phyloP scores from a whole-genome alignment of 2,329 filamentous ascomycete species.

The Emmonsiellopsis sp. region DNA sequence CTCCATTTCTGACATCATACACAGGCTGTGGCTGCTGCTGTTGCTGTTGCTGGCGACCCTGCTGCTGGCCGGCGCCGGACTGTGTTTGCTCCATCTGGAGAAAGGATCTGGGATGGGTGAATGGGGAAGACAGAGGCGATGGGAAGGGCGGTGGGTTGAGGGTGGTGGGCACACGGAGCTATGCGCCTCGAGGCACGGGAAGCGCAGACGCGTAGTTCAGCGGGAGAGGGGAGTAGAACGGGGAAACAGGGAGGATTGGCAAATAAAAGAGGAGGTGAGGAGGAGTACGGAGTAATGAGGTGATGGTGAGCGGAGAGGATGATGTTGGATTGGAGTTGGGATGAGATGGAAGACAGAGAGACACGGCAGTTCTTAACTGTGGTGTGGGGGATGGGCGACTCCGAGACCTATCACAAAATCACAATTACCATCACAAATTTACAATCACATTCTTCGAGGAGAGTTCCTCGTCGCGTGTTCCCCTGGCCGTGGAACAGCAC shows the following conservation, averaged over 20 bases:
- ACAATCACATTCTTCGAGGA: not conserved
- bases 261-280: no score
- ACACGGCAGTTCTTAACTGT: no score
- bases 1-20: conserved; percentile 66
- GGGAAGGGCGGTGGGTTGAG: not conserved
- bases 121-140: not conserved
- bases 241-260: not conserved
- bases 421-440: no score
- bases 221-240: not conserved
- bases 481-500: no score
- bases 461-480: not conserved
- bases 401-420: no score
- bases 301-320: no score
- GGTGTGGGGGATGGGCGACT: no score
- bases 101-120: not conserved
- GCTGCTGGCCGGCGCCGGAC: conserved; percentile 5
- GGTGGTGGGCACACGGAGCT: not conserved
- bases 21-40: conserved; percentile 52
- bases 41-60: conserved; percentile 36
- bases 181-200: not conserved
- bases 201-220: not conserved
- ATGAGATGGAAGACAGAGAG: no score
- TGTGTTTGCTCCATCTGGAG: conserved; percentile 8
- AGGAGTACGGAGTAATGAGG: no score
- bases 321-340: no score